Evolutionary conservation across 495 filamentous ascomycete species (phyloP).

Genomic region (Penicillium nucicola): DNA sequence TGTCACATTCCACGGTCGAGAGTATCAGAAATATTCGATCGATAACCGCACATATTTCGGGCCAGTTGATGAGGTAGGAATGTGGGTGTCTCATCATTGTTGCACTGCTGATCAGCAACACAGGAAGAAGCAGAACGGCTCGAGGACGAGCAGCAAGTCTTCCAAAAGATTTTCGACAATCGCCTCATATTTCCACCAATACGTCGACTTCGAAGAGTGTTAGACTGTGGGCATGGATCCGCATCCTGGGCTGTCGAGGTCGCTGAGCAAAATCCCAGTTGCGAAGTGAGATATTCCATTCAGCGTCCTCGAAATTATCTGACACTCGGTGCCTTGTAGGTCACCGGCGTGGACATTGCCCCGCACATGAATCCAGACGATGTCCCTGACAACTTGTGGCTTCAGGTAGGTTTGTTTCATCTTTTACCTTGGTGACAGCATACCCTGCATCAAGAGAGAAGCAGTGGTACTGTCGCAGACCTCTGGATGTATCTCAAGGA

Average conservation of each 20-base stretch:
- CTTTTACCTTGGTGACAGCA: neutral
- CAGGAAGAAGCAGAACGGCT: constrained; percentile 82
- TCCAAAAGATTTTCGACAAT: constrained; percentile 70
- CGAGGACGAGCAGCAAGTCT: constrained; percentile 64
- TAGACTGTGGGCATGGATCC: constrained; percentile 77
- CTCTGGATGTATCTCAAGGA: neutral
- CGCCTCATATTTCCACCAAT: constrained; percentile 80
- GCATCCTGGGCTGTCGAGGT: constrained; percentile 60
- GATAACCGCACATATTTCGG: constrained; percentile 71
- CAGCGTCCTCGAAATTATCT: constrained; percentile 4
- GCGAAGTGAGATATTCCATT: constrained; percentile 54
- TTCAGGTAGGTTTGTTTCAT: constrained; percentile 50
- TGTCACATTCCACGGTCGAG: constrained; percentile 62
- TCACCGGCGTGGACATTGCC: constrained; percentile 77
- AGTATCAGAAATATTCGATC: constrained; percentile 72
- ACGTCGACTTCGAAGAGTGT: constrained; percentile 55
- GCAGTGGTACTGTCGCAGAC: neutral
- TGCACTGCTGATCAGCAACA: constrained; percentile 12
- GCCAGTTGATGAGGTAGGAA: constrained; percentile 81
- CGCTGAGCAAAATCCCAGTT: constrained; percentile 65
- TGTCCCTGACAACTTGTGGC: constrained; percentile 64
- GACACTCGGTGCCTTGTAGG: constrained; percentile 48
- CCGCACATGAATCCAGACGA: constrained; percentile 71
- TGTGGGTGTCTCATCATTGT: neutral
- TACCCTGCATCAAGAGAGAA: neutral